Conservation (phyloP, 345 rosid species). For the Salix suchowensis region DNA sequence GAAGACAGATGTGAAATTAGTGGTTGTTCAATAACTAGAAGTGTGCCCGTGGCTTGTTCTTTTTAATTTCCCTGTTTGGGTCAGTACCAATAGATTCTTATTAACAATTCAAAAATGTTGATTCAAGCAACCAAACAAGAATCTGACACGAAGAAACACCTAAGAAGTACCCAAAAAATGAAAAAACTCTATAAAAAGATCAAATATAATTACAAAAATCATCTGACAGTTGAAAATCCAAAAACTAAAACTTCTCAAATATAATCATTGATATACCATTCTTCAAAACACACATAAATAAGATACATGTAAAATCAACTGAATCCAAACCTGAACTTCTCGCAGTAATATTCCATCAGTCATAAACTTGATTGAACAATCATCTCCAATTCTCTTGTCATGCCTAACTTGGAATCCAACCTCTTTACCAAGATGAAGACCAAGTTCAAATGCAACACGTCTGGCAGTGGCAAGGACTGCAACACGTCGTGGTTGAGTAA, state of each 20-base stretch:
- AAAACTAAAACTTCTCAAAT: background rate
- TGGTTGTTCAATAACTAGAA: too few species aligned
- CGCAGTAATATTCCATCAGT: conserved; percentile 93
- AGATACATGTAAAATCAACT: background rate
- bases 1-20: too few species aligned
- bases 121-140: too few species aligned
- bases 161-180: background rate
- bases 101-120: too few species aligned
- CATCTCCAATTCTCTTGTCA: conserved; percentile 76
- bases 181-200: background rate
- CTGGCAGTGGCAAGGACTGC: conserved; percentile 94
- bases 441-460: conserved; percentile 91
- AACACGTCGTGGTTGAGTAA: conserved; percentile 95
- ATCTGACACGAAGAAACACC: too few species aligned
- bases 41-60: background rate
- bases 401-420: conserved; percentile 97
- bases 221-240: background rate
- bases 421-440: conserved; percentile 72
- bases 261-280: background rate
- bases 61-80: background rate
- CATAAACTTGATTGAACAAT: conserved; percentile 82
- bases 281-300: background rate
- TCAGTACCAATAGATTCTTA: background rate
- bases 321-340: conserved; percentile 70
- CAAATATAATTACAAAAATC: background rate